Evolutionary conservation across 2,329 filamentous ascomycete genomes (phyloP).

Genomic region (Pseudogymnoascus sp.): DNA sequence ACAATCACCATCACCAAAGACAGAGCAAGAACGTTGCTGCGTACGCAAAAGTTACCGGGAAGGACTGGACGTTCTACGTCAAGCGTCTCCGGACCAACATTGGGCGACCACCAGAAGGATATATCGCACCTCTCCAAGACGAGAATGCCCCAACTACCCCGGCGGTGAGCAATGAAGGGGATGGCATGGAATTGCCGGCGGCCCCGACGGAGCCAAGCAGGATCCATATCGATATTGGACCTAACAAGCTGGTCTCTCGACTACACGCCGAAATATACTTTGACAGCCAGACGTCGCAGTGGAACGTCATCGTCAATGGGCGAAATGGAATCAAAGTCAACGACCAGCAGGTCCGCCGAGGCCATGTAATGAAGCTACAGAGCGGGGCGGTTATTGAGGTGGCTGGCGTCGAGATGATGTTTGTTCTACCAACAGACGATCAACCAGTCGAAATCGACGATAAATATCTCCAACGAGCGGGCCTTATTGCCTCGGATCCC

Average conservation of each 20-base stretch:
- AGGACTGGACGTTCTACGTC: slow-evolving; percentile 79
- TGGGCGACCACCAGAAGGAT: slow-evolving; percentile 56
- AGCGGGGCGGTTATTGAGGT: slow-evolving; percentile 92
- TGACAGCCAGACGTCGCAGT: slow-evolving; percentile 58
- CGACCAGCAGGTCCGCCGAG: slow-evolving; percentile 60
- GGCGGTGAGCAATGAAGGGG: slow-evolving; percentile 35
- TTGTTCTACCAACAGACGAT: slow-evolving; percentile 75
- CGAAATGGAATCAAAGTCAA: slow-evolving; percentile 88
- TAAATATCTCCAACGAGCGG: slow-evolving; percentile 61
- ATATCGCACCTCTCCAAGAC: slow-evolving; percentile 16
- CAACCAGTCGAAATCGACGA: slow-evolving; percentile 59
- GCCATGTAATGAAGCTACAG: slow-evolving; percentile 54
- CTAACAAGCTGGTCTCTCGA: slow-evolving; percentile 73
- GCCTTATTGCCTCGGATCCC: slow-evolving; percentile 34
- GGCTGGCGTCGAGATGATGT: slow-evolving; percentile 95
- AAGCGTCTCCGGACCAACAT: slow-evolving; percentile 69
- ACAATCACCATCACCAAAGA: slow-evolving; percentile 55
- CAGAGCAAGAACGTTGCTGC: slow-evolving; percentile 55
- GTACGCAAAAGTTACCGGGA: slow-evolving; percentile 74
- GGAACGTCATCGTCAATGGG: slow-evolving; percentile 81
- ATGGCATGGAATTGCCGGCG: slow-evolving; percentile 25
- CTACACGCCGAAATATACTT: slow-evolving; percentile 70
- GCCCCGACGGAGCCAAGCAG: slow-evolving; percentile 18
- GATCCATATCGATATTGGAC: slow-evolving; percentile 82
- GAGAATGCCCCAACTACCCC: slow-evolving; percentile 20